phyloP scores from a whole-genome alignment of 2,329 filamentous ascomycete genomes.

The Diplodia corticola region DNA sequence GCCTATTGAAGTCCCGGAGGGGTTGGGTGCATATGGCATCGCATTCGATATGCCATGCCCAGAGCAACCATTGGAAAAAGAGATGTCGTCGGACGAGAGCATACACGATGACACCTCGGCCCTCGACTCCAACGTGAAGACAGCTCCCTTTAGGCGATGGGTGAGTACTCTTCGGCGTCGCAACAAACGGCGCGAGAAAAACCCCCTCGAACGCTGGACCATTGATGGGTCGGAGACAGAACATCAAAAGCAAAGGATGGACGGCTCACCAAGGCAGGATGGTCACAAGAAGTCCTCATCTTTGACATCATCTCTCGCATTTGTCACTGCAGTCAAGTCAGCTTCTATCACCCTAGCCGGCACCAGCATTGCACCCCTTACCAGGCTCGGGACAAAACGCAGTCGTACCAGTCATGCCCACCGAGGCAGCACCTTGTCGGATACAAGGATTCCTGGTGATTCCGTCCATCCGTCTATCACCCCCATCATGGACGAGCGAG shows the following conservation, averaged over 20 bases:
- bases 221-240: constrained; percentile 31
- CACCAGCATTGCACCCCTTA: constrained; percentile 66
- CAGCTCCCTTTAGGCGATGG: constrained; percentile 67
- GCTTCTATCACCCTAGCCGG: constrained; percentile 76
- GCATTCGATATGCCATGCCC: not conserved
- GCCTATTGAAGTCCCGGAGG: constrained; percentile 4
- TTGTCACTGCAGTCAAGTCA: constrained; percentile 78
- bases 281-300: constrained; percentile 51
- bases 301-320: constrained; percentile 73
- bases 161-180: constrained; percentile 67
- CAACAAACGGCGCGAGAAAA: constrained; percentile 42
- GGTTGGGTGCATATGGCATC: not conserved
- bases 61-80: not conserved
- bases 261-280: constrained; percentile 23
- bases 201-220: constrained; percentile 37
- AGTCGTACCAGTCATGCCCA: constrained; percentile 52
- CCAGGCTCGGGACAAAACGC: constrained; percentile 52
- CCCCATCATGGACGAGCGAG: constrained; percentile 61
- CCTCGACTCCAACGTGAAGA: not conserved
- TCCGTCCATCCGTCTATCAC: constrained; percentile 50
- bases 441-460: constrained; percentile 61
- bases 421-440: constrained; percentile 60
- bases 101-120: not conserved
- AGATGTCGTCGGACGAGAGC: not conserved
- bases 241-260: not conserved